Evolutionary conservation across 139 green algal species (phyloP).

Genomic region (Picocystis salinarum): DNA sequence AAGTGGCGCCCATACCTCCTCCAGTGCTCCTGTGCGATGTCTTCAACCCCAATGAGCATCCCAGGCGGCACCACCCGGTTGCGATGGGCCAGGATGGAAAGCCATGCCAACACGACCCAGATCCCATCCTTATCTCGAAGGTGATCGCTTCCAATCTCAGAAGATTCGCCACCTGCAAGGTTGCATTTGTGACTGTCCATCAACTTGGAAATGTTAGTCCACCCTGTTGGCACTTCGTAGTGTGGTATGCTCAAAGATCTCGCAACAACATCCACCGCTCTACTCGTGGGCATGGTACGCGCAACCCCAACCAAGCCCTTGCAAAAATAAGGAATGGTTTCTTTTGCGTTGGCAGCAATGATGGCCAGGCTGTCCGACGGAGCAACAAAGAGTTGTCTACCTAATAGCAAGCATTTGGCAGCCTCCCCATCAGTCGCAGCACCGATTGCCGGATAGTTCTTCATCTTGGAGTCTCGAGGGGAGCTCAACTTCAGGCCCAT

Average conservation of each 20-base stretch:
- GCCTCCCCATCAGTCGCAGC: constrained; percentile 80
- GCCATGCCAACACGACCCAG: constrained; percentile 87
- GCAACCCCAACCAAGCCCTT: constrained; percentile 71
- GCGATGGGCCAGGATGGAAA: constrained; percentile 73
- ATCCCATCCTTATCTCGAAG: constrained; percentile 95
- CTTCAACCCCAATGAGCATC: constrained; percentile 62
- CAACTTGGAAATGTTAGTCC: constrained; percentile 99
- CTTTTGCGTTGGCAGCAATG: constrained; percentile 89
- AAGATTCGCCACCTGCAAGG: constrained; percentile 93
- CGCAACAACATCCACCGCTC: constrained; percentile 86
- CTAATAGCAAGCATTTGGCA: constrained; percentile 99
- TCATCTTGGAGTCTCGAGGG: neutral
- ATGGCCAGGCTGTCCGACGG: constrained; percentile 93
- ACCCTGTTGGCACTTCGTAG: constrained; percentile 94
- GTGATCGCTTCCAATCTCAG: constrained; percentile 91
- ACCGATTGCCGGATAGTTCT: constrained; percentile 10
- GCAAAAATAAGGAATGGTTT: constrained; percentile 95
- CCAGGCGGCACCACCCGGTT: constrained; percentile 69
- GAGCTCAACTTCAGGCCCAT: constrained; percentile 14
- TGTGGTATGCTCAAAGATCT: constrained; percentile 52
- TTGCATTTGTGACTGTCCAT: constrained; percentile 90
- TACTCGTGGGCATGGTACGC: constrained; percentile 89
- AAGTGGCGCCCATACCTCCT: constrained; percentile 88
- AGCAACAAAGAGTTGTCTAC: constrained; percentile 89
- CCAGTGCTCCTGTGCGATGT: constrained; percentile 92